Conservation (phyloP, 2,329 filamentous ascomycete genomes). For the Curvularia sp. region DNA sequence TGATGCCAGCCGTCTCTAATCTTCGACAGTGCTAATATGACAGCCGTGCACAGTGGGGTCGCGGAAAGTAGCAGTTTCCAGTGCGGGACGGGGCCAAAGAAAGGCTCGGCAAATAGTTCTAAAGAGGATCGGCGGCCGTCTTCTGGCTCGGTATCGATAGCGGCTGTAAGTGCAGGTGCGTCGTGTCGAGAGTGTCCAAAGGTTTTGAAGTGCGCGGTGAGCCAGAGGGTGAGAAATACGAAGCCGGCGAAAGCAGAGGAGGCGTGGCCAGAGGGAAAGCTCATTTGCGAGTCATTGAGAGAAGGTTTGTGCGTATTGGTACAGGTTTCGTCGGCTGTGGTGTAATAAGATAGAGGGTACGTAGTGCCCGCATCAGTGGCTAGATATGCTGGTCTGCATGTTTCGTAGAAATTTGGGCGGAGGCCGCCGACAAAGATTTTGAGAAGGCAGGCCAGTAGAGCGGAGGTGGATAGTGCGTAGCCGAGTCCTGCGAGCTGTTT, state of each 20-base stretch:
- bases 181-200: constrained; percentile 10
- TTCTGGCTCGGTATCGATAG: not conserved
- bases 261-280: constrained; percentile 42
- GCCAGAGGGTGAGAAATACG: constrained; percentile 37
- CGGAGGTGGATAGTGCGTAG: constrained; percentile 38
- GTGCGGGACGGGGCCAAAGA: constrained; percentile 48
- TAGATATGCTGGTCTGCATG: constrained; percentile 27
- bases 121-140: not conserved
- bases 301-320: constrained; percentile 11
- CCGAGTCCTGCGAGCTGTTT: constrained; percentile 38
- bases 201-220: constrained; percentile 40
- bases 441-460: constrained; percentile 40
- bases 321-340: constrained; percentile 25
- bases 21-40: constrained; percentile 69
- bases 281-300: constrained; percentile 39
- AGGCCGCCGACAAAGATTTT: constrained; percentile 46
- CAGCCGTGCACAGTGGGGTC: constrained; percentile 67
- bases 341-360: constrained; percentile 15
- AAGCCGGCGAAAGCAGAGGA: constrained; percentile 44
- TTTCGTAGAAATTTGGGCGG: constrained; percentile 43
- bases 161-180: not conserved
- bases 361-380: no score
- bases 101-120: not conserved
- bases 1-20: constrained; percentile 73
- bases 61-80: constrained; percentile 72